Evolutionary conservation across 1,139 yeast genomes (phyloP), one percentile per base, ranked within the genome.

Genomic region (Yamadazyma oceani): DNA sequence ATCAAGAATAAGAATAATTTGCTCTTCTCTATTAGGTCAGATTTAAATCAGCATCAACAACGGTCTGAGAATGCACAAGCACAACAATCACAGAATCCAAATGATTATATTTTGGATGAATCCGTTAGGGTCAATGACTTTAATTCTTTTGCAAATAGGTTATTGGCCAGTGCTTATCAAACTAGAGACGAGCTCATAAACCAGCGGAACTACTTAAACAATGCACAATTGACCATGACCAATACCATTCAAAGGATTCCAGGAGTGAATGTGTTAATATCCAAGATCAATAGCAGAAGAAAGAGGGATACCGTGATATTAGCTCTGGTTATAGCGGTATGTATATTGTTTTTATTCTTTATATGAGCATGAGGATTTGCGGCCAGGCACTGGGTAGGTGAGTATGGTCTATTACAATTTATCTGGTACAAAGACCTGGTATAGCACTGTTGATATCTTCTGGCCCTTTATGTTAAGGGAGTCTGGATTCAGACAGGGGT

Each of bases 281-380:
- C 83, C 13, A 85, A 83, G 58, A 90, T 92, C 49, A 89, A 89
- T 58, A 84, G 96, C 2, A 73, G 97, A 52, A 82, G 92, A 60
- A 85, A 83, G 64, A 78, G 97, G 45, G 96, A 92, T 57, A 83
- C 95, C 15, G 58, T 92, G 31, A 85, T 92, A n/a, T 64, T 92
- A 57, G 94, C 96, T 3, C 51, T 73, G 4, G 74, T 92, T 35
- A 83, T 89, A 34, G 74, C 90, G 4, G 47, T 77, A 24, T 87
- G 97, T 66, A 81, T 89, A 21, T 53, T 90, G 36, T 59, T 87
- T 11, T 62, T 90, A 43, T 80, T 82, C 53, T 82, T 83, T 49
- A 45, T 56, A 9, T 57, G 40, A 38, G 3, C 23, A 26, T 12
- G 10, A 13, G 10, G n/a, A n/a, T n/a, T n/a, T n/a, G n/a, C n/a